Conservation (phyloP, 2,329 filamentous ascomycete genomes). For the Cytospora mali region DNA sequence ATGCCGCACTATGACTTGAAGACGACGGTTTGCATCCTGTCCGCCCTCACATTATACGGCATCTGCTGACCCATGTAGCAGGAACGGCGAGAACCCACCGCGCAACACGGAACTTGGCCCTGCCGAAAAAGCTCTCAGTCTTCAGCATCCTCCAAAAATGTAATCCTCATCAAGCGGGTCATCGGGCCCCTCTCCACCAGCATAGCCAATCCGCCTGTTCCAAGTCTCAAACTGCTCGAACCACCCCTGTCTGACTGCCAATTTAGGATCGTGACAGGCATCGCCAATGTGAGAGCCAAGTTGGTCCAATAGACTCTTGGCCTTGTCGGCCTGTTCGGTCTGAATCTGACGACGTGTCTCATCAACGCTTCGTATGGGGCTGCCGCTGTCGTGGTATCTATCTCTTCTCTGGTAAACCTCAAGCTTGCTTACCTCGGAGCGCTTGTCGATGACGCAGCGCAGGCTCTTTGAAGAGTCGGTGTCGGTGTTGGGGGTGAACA, state of each 20-base stretch:
- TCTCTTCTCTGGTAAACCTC: constrained; percentile 16
- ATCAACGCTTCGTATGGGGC: constrained; percentile 26
- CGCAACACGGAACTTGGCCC: background rate
- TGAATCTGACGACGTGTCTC: constrained; percentile 23
- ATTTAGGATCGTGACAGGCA: constrained; percentile 30
- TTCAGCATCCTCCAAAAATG: background rate
- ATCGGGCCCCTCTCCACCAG: background rate
- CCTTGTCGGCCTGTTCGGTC: background rate
- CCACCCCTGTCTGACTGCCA: constrained; percentile 29
- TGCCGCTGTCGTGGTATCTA: constrained; percentile 10
- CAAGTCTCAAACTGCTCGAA: constrained; percentile 25
- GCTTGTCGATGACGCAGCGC: constrained; percentile 21
- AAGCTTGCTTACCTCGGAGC: constrained; percentile 1
- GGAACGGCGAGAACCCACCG: background rate
- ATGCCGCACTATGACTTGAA: background rate
- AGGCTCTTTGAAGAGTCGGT: constrained; percentile 38
- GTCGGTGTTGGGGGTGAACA: constrained; percentile 28
- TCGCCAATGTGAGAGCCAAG: constrained; percentile 33
- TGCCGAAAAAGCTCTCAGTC: background rate
- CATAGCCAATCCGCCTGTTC: background rate
- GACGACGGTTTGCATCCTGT: background rate
- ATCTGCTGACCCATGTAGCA: background rate
- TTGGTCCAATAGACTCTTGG: constrained; percentile 2
- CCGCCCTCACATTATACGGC: background rate
- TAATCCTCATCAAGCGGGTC: background rate